Base-by-base conservation (phyloP, 257 asterid genomes). In the Gardenia jasminoides region DNA sequence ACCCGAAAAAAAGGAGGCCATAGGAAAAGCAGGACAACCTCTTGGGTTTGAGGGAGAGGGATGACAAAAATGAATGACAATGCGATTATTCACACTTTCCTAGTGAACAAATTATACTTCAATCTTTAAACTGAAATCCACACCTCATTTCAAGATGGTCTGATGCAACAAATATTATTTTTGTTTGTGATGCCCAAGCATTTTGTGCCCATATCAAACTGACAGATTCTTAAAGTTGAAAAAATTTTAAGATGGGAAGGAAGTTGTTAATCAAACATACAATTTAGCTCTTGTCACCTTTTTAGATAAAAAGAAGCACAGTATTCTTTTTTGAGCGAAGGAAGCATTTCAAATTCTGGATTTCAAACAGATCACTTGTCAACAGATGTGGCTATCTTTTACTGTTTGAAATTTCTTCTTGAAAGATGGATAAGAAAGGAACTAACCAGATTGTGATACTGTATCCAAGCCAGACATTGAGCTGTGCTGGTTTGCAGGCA, bases 381-480 rank as follows among this genome's bases (percentile, higher is more conserved):
- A 59, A 15, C 11, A 64, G 31, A 46, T 31, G 16, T 72, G 15
- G 44, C 76, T 11, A 15, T 20, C 24, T n/a, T 11, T 46, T 47
- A 12, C 39, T 31, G 15, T 22, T 24, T 3, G 13, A 59, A 59
- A 59, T 22, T n/a, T 24, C 66, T 59, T 30, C 8, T 8, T 24
- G 12, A 61, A 33, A n/a, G 28, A 61, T 0, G n/a, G 19, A 22
- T 2, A 61, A 10, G 41, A 10, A 44, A 22, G 26, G 72, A 79
- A 81, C 85, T 76, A 64, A 93, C 99, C 98, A 71, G 97, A 76
- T 76, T 91, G 97, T 69, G 97, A 88, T 82, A 92, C 96, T 15
- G 95, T 41, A 67, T 95, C 98, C 82, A 80, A 74, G 88, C 96
- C 84, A 41, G 99, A 86, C 88, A 88, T 85, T n/a, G 97, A 92